These are phyloP conservation scores for Fraxinus latifolia DNA, from an alignment of 305 asterid genomes.

Conservation along the genomic window DNA sequence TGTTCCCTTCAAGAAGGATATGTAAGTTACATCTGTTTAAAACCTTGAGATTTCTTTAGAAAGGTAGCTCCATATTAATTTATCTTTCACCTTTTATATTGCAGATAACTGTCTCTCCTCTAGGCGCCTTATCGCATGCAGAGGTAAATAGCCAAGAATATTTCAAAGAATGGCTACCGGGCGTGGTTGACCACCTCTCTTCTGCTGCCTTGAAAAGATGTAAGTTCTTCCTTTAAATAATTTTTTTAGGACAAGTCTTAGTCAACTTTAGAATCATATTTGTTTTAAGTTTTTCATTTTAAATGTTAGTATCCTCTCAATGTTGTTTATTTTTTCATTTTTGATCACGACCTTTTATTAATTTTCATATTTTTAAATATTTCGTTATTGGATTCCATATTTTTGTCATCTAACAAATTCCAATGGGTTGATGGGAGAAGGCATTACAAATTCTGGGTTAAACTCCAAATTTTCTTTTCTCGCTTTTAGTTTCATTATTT, in stretches of 20 bases:
- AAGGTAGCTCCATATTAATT: conserved; percentile 2
- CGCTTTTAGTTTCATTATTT: background rate
- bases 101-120: conserved; percentile 75
- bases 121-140: conserved; percentile 66
- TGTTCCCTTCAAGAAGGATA: conserved; percentile 68
- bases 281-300: background rate
- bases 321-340: background rate
- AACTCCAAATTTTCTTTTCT: background rate
- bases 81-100: conserved; percentile 18
- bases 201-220: conserved; percentile 42
- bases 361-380: background rate
- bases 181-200: conserved; percentile 34
- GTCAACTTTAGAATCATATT: background rate
- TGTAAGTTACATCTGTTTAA: conserved; percentile 38
- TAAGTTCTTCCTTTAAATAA: conserved; percentile 17
- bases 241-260: background rate
- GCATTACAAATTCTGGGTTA: background rate
- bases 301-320: background rate
- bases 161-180: conserved; percentile 57
- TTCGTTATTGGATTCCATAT: background rate
- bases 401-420: background rate
- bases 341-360: background rate
- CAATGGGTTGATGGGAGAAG: background rate
- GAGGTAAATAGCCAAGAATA: conserved; percentile 46
- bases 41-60: conserved; percentile 2